Base-by-base conservation (phyloP, 2,329 filamentous ascomycete genomes). In the Claviceps fusiformis region DNA sequence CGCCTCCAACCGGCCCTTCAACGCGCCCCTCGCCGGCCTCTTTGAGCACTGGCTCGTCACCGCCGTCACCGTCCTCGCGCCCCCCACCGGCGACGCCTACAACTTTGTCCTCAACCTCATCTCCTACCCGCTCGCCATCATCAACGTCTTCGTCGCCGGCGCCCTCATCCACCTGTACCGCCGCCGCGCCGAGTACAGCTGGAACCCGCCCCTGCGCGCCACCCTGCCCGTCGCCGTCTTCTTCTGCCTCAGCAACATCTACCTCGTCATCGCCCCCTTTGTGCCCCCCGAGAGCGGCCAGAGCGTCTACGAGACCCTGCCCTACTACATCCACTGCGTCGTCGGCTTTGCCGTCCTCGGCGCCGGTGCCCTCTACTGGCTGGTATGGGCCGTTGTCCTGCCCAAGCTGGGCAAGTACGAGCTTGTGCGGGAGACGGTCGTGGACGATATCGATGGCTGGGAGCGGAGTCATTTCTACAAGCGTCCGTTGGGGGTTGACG, bases 21-120 rank as follows among this genome's bases (percentile, higher is more conserved):
- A 82, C 62, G 80, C 80, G 0, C 82, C 81, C 3, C 73, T 81
- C 49, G 76, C 78, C 29, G 81, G 78, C 50, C 73, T 84, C 2
- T 81, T 82, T 57, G 76, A 80, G 71, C 81, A 85, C 70, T 86
- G 79, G 77, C 64, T 79, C 37, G 79, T 83, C 13, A 83, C 77
- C 0, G 75, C 83, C 50, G 77, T 85, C 55, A 82, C 84, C 62
- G 83, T 87, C 66, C 70, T 86, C 2, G 82, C 81, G 0, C 82
- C 83, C 41, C 83, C 83, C 2, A 80, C 82, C 2, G 83, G 82
- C 41, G 81, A 85, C 65, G 81, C 81, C 0, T 85, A 83, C 67
- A 82, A 82, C 68, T 84, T 83, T 61, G 73, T 79, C 50, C 68
- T 79, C 57, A 79, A 82, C 66, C 74, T 85, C 54, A 85, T 85